These are phyloP conservation scores for Colletotrichum australisinense DNA, from an alignment of 2,329 filamentous ascomycete species.

Conservation along the genomic window DNA sequence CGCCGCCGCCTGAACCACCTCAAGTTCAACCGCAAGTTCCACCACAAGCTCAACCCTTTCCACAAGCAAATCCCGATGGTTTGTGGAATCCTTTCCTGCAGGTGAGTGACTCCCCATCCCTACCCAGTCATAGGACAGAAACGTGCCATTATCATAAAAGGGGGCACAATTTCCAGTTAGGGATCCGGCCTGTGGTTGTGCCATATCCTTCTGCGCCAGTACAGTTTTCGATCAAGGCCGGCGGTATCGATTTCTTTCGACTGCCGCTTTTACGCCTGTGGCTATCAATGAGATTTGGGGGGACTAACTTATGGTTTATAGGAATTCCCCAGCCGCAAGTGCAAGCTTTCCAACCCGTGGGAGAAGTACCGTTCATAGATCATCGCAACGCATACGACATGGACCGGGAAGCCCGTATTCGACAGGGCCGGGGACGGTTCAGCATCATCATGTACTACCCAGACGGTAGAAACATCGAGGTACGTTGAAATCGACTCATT, in stretches of 20 bases:
- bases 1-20: neutral
- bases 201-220: neutral
- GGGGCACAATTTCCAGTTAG: neutral
- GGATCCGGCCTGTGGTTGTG: too few species aligned
- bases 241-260: neutral
- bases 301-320: neutral
- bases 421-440: neutral
- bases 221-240: neutral
- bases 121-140: neutral
- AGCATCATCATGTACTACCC: slow-evolving; percentile 22
- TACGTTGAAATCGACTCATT: neutral
- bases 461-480: slow-evolving; percentile 15
- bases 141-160: neutral
- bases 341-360: neutral
- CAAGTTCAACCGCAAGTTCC: too few species aligned
- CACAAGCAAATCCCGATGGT: neutral
- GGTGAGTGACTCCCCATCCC: slow-evolving; percentile 9
- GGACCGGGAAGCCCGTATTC: neutral
- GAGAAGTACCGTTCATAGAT: neutral
- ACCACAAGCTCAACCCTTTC: neutral
- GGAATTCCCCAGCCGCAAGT: neutral
- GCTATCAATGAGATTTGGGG: neutral
- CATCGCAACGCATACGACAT: neutral
- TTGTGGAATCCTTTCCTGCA: neutral
- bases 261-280: neutral